phyloP scores from a whole-genome alignment of 805 yeast genomes.

The Priceomyces melissophilus region DNA sequence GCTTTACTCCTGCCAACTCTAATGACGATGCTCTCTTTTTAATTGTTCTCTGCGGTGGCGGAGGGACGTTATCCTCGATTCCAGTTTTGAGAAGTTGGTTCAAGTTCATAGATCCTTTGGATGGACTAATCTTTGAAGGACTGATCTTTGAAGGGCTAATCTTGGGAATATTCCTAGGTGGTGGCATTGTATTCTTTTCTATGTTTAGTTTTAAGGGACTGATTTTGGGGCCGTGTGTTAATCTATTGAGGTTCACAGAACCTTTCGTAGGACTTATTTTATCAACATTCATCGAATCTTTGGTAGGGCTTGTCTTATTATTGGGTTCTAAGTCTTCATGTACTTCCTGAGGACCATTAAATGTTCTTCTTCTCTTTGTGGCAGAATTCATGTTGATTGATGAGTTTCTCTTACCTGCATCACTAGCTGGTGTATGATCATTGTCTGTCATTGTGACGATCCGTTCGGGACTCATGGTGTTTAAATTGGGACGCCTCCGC shows the following conservation, averaged over 20 bases:
- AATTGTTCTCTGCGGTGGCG: neutral
- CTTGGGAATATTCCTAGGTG: neutral
- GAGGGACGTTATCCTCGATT: neutral
- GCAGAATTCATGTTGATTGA: conserved; percentile 9
- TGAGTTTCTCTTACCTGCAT: conserved; percentile 9
- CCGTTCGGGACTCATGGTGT: neutral
- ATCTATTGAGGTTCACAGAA: conserved; percentile 1
- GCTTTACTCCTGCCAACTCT: conserved; percentile 34
- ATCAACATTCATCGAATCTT: neutral
- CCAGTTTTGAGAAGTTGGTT: conserved; percentile 23
- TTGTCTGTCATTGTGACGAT: conserved; percentile 3
- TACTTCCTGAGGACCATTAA: conserved; percentile 40
- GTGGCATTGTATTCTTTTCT: neutral
- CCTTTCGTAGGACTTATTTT: conserved; percentile 6
- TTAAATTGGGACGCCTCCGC: conserved; percentile 12
- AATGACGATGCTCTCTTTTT: conserved; percentile 27
- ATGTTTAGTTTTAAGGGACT: neutral
- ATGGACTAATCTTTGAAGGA: conserved; percentile 37
- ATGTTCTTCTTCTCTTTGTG: conserved; percentile 35
- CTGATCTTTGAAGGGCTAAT: conserved; percentile 7
- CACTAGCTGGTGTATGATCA: conserved; percentile 2
- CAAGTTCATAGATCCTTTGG: conserved; percentile 37
- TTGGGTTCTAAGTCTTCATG: conserved; percentile 5
- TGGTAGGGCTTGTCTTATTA: too few species aligned
- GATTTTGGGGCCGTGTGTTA: conserved; percentile 1